Evolutionary conservation across 495 filamentous ascomycete species (phyloP), one percentile per base, ranked within the genome.

Genomic region (Aspergillus wentii): DNA sequence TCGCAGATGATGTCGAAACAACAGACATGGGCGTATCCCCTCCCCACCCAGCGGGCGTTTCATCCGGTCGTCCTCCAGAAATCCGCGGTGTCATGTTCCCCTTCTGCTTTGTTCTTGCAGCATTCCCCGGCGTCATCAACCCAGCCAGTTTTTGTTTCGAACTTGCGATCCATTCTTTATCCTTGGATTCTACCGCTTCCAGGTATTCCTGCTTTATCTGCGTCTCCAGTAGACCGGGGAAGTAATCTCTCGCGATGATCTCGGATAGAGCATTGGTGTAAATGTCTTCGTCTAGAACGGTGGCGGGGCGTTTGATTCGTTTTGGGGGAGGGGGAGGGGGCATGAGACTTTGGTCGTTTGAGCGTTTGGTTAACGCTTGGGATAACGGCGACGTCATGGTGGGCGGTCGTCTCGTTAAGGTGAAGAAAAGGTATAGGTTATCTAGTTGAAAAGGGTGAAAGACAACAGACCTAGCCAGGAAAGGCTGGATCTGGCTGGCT

Each of bases 221-320:
- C 19, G 78, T 80, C 50, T 97, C 90, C 1, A 90, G 69, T 0
- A 98, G 72, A 2, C 90, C 92, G 0, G 92, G 92, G 59, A 96
- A 98, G 72, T 92, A 98, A 64, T 98, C 94, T 26, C 94, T 86
- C 19, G 86, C 85, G 37, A 97, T 95, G 48, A 98, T 97, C 33
- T 95, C 83, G 1, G 91, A 94, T 17, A 98, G 66, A 7, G 86
- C 85, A 38, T 86, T 79, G 17, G 88, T 90, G 67, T 98, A 98
- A 47, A 80, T 79, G 49, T 98, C 92, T 71, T 98, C 92, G 60
- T 95, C 88, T 17, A 98, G 76, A 25, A 95, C 82, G 33, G 81
- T 90, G 41, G 85, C 74, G 3, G 92, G 92, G 19, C 92, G 81
- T 62, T 96, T 96, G 51, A 96, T 95, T 32, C 88, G 80, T 57